Evolutionary conservation across 2,329 filamentous ascomycete genomes (phyloP).

Genomic region (Dactylonectria estremocensis): DNA sequence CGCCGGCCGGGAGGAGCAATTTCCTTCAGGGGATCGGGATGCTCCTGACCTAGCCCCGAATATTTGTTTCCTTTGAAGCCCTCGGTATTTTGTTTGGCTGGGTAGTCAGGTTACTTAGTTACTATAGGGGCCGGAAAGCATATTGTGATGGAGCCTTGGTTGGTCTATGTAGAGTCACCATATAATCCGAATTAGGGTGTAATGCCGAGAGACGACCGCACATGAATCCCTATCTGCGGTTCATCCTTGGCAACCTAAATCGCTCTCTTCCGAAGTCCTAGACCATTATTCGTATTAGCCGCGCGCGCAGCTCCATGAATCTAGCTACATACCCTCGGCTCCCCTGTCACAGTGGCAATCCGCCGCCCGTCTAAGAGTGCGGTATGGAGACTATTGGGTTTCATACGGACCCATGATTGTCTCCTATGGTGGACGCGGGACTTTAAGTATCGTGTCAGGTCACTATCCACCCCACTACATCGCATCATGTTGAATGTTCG

Average conservation of each 20-base stretch:
- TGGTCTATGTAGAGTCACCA: not conserved
- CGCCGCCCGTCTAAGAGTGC: not conserved
- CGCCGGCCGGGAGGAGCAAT: too few relatives aligned
- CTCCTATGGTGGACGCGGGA: not conserved
- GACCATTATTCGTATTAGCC: not conserved
- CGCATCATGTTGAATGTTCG: not conserved
- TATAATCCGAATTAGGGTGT: not conserved
- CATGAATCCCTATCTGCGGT: not conserved
- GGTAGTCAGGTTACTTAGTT: not conserved
- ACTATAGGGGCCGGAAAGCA: not conserved
- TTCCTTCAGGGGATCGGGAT: too few relatives aligned
- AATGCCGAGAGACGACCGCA: not conserved
- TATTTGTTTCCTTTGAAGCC: too few relatives aligned
- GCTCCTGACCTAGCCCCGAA: too few relatives aligned
- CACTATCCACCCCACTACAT: not conserved
- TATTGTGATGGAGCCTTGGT: not conserved
- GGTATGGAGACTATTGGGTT: not conserved
- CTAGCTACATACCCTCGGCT: not conserved
- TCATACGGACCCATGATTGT: not conserved
- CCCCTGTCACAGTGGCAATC: not conserved
- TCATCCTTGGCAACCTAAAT: not conserved
- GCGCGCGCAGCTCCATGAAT: not conserved
- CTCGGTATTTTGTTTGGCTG: not conserved
- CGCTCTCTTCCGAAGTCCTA: not conserved
- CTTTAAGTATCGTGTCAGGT: not conserved